Conservation (phyloP, 1,284 basidiomycete genomes). For the Takashimella koratensis region DNA sequence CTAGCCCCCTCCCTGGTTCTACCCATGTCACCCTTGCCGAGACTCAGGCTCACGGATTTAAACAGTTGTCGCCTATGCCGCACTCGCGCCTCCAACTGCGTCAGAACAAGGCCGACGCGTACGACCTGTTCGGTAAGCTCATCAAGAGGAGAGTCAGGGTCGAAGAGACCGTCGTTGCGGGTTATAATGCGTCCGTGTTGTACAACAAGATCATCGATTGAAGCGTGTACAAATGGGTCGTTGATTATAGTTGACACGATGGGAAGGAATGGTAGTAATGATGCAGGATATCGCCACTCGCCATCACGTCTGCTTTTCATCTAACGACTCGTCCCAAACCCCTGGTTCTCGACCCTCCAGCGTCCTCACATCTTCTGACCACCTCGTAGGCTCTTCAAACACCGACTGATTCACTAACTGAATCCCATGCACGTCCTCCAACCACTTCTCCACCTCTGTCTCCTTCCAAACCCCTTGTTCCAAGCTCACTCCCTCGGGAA, state of each 20-base stretch:
- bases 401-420: constrained; percentile 7
- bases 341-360: not conserved
- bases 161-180: constrained; percentile 62
- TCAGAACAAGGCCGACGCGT: constrained; percentile 52
- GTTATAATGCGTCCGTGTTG: constrained; percentile 59
- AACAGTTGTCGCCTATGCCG: constrained; percentile 45
- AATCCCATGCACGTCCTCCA: constrained; percentile 36
- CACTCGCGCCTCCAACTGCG: constrained; percentile 50
- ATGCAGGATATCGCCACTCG: too few species aligned
- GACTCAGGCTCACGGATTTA: constrained; percentile 4
- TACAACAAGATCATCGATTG: constrained; percentile 64
- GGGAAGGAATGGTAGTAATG: too few species aligned
- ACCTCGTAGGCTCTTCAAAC: not conserved
- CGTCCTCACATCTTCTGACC: not conserved
- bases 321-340: not conserved
- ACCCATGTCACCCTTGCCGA: too few species aligned
- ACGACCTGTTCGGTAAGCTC: constrained; percentile 62
- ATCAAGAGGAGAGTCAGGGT: constrained; percentile 65
- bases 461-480: constrained; percentile 18
- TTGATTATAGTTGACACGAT: too few species aligned
- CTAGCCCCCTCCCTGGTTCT: not conserved
- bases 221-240: too few species aligned
- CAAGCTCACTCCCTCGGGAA: constrained; percentile 16
- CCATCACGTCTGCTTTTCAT: not conserved
- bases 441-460: constrained; percentile 25